Base-by-base conservation (phyloP, 1,284 basidiomycete species). In the Ustilago xerochloae region DNA sequence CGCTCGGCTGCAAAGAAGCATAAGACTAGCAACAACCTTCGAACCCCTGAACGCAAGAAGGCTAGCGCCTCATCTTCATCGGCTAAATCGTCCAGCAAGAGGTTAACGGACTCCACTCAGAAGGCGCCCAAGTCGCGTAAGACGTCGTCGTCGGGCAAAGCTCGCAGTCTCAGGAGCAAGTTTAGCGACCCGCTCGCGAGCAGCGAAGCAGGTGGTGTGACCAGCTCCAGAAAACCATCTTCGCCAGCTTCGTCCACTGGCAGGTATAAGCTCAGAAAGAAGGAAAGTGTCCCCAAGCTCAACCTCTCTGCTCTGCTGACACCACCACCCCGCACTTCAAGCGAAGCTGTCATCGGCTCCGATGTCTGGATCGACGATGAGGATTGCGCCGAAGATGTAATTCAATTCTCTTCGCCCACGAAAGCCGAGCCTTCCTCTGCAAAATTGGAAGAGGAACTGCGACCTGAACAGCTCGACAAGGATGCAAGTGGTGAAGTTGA, bases 231-330 rank as follows among this genome's bases (percentile, higher is more conserved):
- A 2, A 36, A 30, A 15, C 12, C 43, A 0, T 63, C 59, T 1
- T 62, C 63, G 20, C 65, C 65, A 16, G 43, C 65, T 22, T 61
- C 68, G 6, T 52, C 59, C 7, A 18, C 49, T 39, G 56, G 63
- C 26, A 66, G 52, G 28, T 69, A 59, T 52, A 58, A 50, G 20
- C 50, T 63, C 16, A 26, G 50, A 8, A 66, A 54, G 38, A 62
- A 67, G 48, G 55, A 59, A 5, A 52, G 30, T 6, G 60, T 72
- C 3, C 65, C 64, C 4, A 39, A 36, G 7, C 60, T 51, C 15
- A 54, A 53, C 26, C 38, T 64, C 13, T 16, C 56, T 10, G 54
- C 46, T 2, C 60, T 56, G 2, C 54, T 60, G 4, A 68, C 56
- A 2, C 52, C 60, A 6, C 56, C 60, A 39, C 10, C 28, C 20